A percentile compares a stretch with the other conserved stretches of the same genome.
Conservation (phyloP, 345 rosid genomes). For the Eucalyptus grandis region DNA sequence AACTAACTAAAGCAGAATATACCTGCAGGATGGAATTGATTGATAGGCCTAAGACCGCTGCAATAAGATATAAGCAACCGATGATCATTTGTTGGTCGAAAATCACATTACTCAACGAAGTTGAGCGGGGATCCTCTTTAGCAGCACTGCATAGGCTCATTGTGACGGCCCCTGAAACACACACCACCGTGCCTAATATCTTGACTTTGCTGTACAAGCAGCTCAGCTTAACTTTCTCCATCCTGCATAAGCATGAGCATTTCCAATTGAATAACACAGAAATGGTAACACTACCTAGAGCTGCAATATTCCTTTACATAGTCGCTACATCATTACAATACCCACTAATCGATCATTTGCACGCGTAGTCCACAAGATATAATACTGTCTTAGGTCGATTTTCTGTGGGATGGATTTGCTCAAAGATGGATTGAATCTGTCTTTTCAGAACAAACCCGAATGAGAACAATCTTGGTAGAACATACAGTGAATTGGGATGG, state of each 20-base stretch:
- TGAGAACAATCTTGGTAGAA: background rate
- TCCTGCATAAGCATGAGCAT: conserved; percentile 17
- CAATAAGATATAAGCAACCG: conserved; percentile 70
- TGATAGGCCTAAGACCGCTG: conserved; percentile 56
- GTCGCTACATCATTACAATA: background rate
- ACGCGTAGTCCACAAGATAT: background rate
- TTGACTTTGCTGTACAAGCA: conserved; percentile 74
- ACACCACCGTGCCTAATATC: conserved; percentile 65
- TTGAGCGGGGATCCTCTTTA: background rate
- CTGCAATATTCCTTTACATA: too few species aligned
- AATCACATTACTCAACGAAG: background rate
- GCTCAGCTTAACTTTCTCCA: conserved; percentile 65
- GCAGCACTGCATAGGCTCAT: conserved; percentile 59
- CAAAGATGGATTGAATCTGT: background rate
- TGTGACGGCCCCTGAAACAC: conserved; percentile 65
- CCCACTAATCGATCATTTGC: background rate
- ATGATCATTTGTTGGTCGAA: conserved; percentile 51
- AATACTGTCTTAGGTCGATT: background rate
- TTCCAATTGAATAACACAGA: background rate
- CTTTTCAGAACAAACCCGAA: background rate
- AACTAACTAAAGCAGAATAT: background rate
- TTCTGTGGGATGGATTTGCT: background rate
- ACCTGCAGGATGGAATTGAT: conserved; percentile 73
- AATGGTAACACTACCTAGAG: background rate
- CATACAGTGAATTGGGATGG: background rate